Evolutionary conservation across 148 eudicot genomes (phyloP), one percentile per base, ranked within the genome.

Genomic region (Drosera capensis): DNA sequence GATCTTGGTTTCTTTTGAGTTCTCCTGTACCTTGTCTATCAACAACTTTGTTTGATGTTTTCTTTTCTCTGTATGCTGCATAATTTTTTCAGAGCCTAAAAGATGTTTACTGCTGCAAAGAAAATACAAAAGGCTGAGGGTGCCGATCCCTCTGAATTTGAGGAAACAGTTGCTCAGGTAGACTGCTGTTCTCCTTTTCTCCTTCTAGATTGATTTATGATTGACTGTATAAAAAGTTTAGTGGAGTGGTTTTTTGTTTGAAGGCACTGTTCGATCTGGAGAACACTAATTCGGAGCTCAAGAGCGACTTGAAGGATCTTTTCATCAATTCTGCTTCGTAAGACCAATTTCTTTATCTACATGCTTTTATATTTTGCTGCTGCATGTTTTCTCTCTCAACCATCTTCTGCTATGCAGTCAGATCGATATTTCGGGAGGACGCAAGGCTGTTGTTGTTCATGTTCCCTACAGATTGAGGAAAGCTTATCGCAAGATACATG

Each of bases 191-290:
- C 14, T 2, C 8, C n/a, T n/a, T n/a, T n/a, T 28, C 31, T 28
- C 31, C 31, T 28, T 11, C 31, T 28, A 5, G 7, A 28, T 28
- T 28, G 11, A 28, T 28, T 11, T 28, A 28, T 28, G 11, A 28
- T 28, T 28, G 7, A 28, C 11, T 5, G 11, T 5, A 5, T 28
- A 5, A 5, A 5, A 11, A 28, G 31, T 28, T 28, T 3, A 50
- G 8, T 14, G 14, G n/a, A 37, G 3, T 13, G 14, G 16, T 11
- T 37, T 1, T 3, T 5, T 2, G n/a, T 3, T 52, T 48, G 3
- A 54, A 80, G 95, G 92, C 95, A n/a, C 49, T 84, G 17, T 84
- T 80, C 69, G 95, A 84, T 45, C 40, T 84, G 68, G 90, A 84
- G 59, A 74, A 66, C 37, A 70, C 69, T 21, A 77, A 73, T 68